Conservation (phyloP, 257 asterid species). For the Echites panduratus region DNA sequence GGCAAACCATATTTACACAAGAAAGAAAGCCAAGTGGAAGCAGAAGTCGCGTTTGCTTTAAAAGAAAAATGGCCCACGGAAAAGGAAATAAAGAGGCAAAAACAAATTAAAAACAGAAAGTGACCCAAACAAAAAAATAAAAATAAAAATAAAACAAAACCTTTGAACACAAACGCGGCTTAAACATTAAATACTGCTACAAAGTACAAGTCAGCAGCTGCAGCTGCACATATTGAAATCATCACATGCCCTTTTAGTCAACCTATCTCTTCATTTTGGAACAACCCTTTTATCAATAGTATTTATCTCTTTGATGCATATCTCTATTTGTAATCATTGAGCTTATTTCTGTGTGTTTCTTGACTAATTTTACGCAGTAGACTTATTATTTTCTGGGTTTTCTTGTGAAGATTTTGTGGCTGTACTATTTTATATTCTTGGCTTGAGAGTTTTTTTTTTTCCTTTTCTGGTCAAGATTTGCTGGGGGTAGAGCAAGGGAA, state of each 20-base stretch:
- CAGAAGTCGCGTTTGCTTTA: too few relatives aligned
- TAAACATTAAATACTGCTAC: too few relatives aligned
- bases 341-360: background rate
- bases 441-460: too few relatives aligned
- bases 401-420: slow-evolving; percentile 5
- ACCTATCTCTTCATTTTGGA: background rate
- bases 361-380: background rate
- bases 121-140: background rate
- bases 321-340: background rate
- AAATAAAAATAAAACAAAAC: background rate
- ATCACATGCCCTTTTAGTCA: slow-evolving; percentile 1
- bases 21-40: slow-evolving; percentile 2
- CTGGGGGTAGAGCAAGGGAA: slow-evolving; percentile 1
- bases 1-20: too few relatives aligned
- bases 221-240: background rate
- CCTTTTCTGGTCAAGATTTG: background rate
- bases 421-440: background rate
- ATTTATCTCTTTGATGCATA: too few relatives aligned
- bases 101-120: background rate
- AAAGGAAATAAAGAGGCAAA: background rate
- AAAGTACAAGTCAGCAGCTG: background rate
- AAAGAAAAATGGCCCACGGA: background rate
- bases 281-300: background rate
- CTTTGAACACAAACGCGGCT: background rate
- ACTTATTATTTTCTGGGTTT: background rate